Percentiles rank a stretch among this genome's conserved stretches.
phyloP scores from a whole-genome alignment of 345 rosid species.

The Durio zibethinus region DNA sequence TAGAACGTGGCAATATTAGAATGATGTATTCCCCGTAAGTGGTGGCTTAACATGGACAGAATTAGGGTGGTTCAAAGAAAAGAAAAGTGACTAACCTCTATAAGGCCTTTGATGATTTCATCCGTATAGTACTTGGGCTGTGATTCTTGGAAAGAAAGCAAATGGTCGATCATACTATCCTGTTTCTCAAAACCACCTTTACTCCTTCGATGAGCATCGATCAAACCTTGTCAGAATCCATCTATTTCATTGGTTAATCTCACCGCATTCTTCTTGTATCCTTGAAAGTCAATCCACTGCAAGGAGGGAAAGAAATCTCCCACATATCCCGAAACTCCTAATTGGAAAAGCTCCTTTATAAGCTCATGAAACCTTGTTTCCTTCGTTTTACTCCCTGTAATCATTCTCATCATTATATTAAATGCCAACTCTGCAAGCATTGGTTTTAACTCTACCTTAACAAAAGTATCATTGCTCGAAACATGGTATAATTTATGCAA shows the following conservation, averaged over 20 bases:
- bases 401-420: conserved; percentile 39
- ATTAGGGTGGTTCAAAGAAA: neutral
- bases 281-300: neutral
- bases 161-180: conserved; percentile 30
- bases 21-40: too few species aligned
- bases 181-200: neutral
- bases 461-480: neutral
- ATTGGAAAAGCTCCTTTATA: conserved; percentile 22
- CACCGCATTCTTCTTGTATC: conserved; percentile 18
- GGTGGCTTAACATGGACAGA: too few species aligned
- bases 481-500: neutral
- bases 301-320: conserved; percentile 32
- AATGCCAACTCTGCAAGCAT: conserved; percentile 20
- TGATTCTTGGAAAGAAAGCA: conserved; percentile 34
- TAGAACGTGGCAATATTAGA: too few species aligned
- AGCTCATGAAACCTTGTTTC: conserved; percentile 32
- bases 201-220: conserved; percentile 24
- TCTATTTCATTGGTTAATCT: conserved; percentile 22
- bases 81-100: conserved; percentile 8
- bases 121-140: conserved; percentile 26
- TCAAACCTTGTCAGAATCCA: conserved; percentile 26
- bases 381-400: conserved; percentile 46
- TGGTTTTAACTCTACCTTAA: neutral
- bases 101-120: conserved; percentile 15
- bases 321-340: conserved; percentile 18